Evolutionary conservation across 805 yeast genomes (phyloP).

Genomic region (Kuraishia hungarica): DNA sequence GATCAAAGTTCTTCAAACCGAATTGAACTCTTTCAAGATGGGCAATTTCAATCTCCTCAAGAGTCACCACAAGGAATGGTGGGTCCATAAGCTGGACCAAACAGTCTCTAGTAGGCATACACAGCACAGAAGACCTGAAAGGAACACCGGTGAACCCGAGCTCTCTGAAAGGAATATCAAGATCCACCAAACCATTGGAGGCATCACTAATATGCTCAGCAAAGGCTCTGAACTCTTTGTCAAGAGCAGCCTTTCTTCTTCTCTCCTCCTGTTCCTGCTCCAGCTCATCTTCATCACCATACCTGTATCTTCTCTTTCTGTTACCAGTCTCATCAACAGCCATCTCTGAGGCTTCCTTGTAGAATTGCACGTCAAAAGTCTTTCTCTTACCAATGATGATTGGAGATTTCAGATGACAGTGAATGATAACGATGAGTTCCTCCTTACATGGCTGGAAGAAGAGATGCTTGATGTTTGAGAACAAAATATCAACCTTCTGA

Average conservation of each 20-base stretch:
- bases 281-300: constrained; percentile 97
- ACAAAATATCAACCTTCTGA: constrained; percentile 79
- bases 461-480: constrained; percentile 84
- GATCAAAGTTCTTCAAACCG: constrained; percentile 91
- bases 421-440: constrained; percentile 86
- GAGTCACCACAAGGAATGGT: constrained; percentile 85
- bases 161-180: constrained; percentile 93
- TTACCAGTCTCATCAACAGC: constrained; percentile 96
- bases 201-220: constrained; percentile 89
- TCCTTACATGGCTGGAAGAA: constrained; percentile 96
- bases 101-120: constrained; percentile 97
- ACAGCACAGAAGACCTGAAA: constrained; percentile 82
- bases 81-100: constrained; percentile 90
- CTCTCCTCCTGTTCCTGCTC: constrained; percentile 99
- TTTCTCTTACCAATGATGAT: constrained; percentile 94
- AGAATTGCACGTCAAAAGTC: constrained; percentile 91
- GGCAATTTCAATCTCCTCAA: constrained; percentile 89
- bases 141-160: constrained; percentile 98
- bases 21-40: constrained; percentile 96
- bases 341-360: constrained; percentile 93
- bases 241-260: constrained; percentile 80
- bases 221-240: constrained; percentile 83
- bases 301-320: constrained; percentile 74
- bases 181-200: constrained; percentile 72
- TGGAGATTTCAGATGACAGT: constrained; percentile 86